A percentile compares a stretch with the other conserved stretches of the same genome.
These are phyloP conservation scores for Chiua virens DNA, from an alignment of 768 basidiomycete genomes.

Conservation along the genomic window DNA sequence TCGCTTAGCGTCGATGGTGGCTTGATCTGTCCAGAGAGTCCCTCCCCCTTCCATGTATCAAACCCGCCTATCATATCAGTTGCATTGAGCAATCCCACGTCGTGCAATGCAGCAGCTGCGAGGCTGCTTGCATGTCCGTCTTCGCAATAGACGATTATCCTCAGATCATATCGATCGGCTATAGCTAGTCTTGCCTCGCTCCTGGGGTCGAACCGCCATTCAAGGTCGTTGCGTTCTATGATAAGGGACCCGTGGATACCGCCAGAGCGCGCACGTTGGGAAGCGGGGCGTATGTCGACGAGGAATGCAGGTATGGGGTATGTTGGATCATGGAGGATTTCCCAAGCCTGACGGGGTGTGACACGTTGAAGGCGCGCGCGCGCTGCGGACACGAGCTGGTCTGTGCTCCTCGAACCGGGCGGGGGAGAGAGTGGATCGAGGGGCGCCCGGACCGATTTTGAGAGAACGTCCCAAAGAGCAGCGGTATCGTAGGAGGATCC, in stretches of 20 bases:
- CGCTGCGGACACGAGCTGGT: slow-evolving; percentile 54
- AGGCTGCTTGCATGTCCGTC: slow-evolving; percentile 74
- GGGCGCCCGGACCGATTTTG: slow-evolving; percentile 57
- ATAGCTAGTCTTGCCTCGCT: slow-evolving; percentile 56
- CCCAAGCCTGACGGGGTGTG: slow-evolving; percentile 57
- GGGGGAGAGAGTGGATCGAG: slow-evolving; percentile 65
- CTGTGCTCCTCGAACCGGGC: slow-evolving; percentile 60
- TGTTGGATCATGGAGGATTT: slow-evolving; percentile 53
- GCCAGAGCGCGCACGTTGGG: slow-evolving; percentile 57
- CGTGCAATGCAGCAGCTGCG: slow-evolving; percentile 66
- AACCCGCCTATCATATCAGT: slow-evolving; percentile 80
- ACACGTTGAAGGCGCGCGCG: slow-evolving; percentile 67
- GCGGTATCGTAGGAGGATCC: slow-evolving; percentile 58
- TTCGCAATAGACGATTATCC: slow-evolving; percentile 73
- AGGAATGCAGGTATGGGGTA: slow-evolving; percentile 65
- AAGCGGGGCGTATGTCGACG: slow-evolving; percentile 73
- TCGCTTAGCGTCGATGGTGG: slow-evolving; percentile 31
- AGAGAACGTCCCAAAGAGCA: slow-evolving; percentile 70
- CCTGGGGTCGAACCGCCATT: slow-evolving; percentile 80
- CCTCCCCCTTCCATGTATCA: slow-evolving; percentile 67
- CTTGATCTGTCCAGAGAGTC: slow-evolving; percentile 54
- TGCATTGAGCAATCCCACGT: slow-evolving; percentile 69
- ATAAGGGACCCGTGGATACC: slow-evolving; percentile 66
- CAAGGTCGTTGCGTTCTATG: slow-evolving; percentile 74
- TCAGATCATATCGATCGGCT: slow-evolving; percentile 72